phyloP scores from a whole-genome alignment of 140 eudicot genomes.

The Oenanthe javanica region DNA sequence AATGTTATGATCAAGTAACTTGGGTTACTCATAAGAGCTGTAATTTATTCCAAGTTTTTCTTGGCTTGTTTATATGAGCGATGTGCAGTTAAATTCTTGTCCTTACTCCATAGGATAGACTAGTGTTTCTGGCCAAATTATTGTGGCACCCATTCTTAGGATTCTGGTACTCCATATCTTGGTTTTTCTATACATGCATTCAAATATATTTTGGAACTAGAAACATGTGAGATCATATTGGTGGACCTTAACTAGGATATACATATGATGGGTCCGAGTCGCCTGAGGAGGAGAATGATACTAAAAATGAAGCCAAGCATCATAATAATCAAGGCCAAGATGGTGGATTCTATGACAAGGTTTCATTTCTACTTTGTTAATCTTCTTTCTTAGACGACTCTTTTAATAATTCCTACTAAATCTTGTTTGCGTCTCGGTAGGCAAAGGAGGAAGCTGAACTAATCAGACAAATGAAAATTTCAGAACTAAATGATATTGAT shows the following conservation, averaged over 20 bases:
- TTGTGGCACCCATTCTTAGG: background rate
- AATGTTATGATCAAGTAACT: background rate
- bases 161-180: background rate
- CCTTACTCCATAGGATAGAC: background rate
- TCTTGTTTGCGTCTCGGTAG: constrained; percentile 28
- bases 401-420: constrained; percentile 5
- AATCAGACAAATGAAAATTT: constrained; percentile 68
- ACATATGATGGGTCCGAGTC: constrained; percentile 59
- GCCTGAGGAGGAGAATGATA: constrained; percentile 59
- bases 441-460: constrained; percentile 86
- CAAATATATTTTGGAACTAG: background rate
- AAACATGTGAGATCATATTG: constrained; percentile 9
- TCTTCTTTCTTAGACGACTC: background rate
- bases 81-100: background rate
- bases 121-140: background rate
- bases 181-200: background rate
- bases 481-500: constrained; percentile 85
- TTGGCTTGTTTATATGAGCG: background rate
- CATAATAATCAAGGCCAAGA: constrained; percentile 43
- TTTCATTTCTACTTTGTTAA: constrained; percentile 18
- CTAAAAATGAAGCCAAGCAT: constrained; percentile 34
- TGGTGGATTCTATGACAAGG: constrained; percentile 68
- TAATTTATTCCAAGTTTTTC: background rate
- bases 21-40: background rate
- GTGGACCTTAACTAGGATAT: constrained; percentile 56